Evolutionary conservation across 768 basidiomycete genomes (phyloP).

Genomic region (Pluteus cervinus): DNA sequence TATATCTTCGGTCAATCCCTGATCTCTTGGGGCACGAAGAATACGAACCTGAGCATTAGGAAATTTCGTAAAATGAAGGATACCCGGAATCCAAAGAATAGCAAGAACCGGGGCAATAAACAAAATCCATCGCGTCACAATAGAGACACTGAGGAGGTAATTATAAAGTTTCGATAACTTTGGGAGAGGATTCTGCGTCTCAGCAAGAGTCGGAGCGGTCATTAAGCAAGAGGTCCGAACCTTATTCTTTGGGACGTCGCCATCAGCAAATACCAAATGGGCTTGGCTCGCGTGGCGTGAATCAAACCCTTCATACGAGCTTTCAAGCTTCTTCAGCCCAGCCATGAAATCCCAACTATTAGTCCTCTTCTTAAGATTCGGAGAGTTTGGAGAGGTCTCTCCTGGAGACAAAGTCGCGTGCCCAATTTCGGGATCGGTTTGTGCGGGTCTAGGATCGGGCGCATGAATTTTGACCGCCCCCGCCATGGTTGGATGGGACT

Average conservation of each 20-base stretch:
- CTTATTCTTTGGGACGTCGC: conserved; percentile 53
- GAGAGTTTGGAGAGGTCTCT: too few relatives aligned
- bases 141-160: conserved; percentile 69
- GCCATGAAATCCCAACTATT: conserved; percentile 48
- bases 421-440: too few relatives aligned
- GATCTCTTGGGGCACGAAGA: conserved; percentile 2
- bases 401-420: too few relatives aligned
- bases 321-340: conserved; percentile 46
- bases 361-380: too few relatives aligned
- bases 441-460: too few relatives aligned
- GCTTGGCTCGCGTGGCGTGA: conserved; percentile 42
- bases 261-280: conserved; percentile 53
- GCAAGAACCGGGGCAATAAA: conserved; percentile 72
- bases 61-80: conserved; percentile 48
- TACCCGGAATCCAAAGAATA: conserved; percentile 69
- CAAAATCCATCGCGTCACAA: conserved; percentile 74
- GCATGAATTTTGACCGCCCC: too few relatives aligned
- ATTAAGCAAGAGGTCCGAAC: too few relatives aligned
- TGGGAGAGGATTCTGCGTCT: too few relatives aligned
- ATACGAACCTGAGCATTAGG: conserved; percentile 45
- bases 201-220: background rate
- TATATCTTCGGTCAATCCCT: too few relatives aligned
- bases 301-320: conserved; percentile 55
- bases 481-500: too few relatives aligned
- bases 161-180: conserved; percentile 50